A percentile compares a stretch with the other conserved stretches of the same genome.
Conservation (phyloP, 176 grass and related monocot genomes). For the Carex pumila region DNA sequence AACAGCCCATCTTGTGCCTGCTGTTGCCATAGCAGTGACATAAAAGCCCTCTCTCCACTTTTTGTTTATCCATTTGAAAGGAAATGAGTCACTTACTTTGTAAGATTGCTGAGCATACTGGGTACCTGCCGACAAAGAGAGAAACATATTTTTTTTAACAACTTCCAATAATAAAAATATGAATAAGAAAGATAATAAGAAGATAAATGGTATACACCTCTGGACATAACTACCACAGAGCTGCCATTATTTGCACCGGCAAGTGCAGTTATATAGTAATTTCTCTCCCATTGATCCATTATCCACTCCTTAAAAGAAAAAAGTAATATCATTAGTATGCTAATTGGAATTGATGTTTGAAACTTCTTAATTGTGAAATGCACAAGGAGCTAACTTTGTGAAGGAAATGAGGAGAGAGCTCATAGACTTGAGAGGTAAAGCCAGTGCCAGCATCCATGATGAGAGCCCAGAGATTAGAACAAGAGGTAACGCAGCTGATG, state of each 20-base stretch:
- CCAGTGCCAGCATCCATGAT: constrained; percentile 99
- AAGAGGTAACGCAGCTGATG: constrained; percentile 90
- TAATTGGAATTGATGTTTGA: constrained; percentile 3
- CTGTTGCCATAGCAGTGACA: constrained; percentile 96
- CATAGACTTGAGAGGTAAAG: constrained; percentile 85
- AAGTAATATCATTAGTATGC: constrained; percentile 19
- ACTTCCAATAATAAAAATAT: constrained; percentile 4
- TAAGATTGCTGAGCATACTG: constrained; percentile 86
- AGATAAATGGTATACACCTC: constrained; percentile 69
- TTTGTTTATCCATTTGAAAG: constrained; percentile 99
- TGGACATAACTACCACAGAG: constrained; percentile 94
- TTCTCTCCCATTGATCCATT: constrained; percentile 98
- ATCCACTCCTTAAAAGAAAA: constrained; percentile 81
- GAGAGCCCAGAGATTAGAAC: constrained; percentile 85
- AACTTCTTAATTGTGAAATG: constrained; percentile 28
- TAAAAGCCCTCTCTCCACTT: constrained; percentile 94
- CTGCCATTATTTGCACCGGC: constrained; percentile 90
- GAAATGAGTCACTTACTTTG: constrained; percentile 93
- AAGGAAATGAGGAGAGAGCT: constrained; percentile 89
- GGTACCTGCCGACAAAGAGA: constrained; percentile 49
- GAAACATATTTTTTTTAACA: background rate
- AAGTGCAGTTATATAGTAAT: constrained; percentile 91
- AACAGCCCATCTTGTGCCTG: constrained; percentile 90
- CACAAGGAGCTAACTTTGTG: constrained; percentile 63
- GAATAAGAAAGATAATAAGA: background rate